Conservation (phyloP, 495 filamentous ascomycete genomes). For the Xylaria intraflava region DNA sequence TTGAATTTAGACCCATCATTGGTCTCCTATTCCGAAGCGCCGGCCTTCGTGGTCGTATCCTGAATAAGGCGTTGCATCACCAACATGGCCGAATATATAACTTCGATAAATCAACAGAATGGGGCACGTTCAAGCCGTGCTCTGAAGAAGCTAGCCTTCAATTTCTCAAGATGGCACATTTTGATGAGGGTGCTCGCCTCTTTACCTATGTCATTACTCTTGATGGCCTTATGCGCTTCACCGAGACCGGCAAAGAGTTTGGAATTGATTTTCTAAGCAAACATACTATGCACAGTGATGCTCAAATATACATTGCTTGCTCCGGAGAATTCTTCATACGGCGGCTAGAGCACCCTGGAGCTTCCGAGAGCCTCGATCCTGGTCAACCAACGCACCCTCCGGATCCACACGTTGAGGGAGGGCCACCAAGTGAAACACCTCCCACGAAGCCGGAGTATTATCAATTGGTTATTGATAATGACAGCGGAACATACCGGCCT, state of each 20-base stretch:
- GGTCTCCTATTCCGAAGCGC: slow-evolving; percentile 76
- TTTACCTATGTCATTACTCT: slow-evolving; percentile 91
- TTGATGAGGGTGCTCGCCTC: slow-evolving; percentile 74
- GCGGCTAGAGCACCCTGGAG: slow-evolving; percentile 37
- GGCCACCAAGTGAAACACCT: slow-evolving; percentile 36
- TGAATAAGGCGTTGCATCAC: slow-evolving; percentile 80
- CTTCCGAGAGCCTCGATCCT: slow-evolving; percentile 11
- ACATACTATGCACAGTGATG: slow-evolving; percentile 92
- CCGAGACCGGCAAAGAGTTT: slow-evolving; percentile 90
- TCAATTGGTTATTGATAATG: slow-evolving; percentile 90
- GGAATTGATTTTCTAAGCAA: slow-evolving; percentile 87
- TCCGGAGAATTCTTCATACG: slow-evolving; percentile 91
- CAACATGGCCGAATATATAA: slow-evolving; percentile 88
- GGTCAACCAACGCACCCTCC: slow-evolving; percentile 20
- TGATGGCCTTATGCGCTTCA: slow-evolving; percentile 80
- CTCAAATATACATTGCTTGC: slow-evolving; percentile 81
- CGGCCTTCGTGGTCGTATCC: slow-evolving; percentile 67
- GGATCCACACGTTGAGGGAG: slow-evolving; percentile 23
- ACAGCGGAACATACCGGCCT: slow-evolving; percentile 87
- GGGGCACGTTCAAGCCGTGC: slow-evolving; percentile 48
- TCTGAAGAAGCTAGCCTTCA: slow-evolving; percentile 61
- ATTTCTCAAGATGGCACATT: slow-evolving; percentile 81
- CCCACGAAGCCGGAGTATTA: slow-evolving; percentile 59
- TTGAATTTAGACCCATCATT: slow-evolving; percentile 87
- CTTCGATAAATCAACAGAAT: slow-evolving; percentile 64